phyloP scores from a whole-genome alignment of 352 stramenopile species.

The Phytophthora colocasiae region DNA sequence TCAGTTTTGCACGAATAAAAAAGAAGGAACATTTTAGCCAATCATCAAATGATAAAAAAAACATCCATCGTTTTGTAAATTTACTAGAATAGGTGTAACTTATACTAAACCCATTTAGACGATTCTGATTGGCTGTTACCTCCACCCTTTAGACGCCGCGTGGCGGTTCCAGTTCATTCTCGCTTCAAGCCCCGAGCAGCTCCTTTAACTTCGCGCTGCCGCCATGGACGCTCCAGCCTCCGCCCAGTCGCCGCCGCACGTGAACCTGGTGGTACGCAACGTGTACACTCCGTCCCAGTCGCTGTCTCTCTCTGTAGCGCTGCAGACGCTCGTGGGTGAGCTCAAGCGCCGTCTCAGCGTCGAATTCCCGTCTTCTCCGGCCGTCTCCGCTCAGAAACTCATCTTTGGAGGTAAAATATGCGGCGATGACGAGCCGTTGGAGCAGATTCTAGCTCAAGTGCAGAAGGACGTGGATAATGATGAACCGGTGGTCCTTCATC shows the following conservation, averaged over 20 bases:
- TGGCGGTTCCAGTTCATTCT: conserved; percentile 33
- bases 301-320: conserved; percentile 50
- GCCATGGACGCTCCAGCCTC: conserved; percentile 31
- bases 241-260: conserved; percentile 11
- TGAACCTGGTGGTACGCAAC: conserved; percentile 84
- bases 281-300: conserved; percentile 74
- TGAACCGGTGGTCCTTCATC: conserved; percentile 74
- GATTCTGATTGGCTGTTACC: conserved; percentile 1
- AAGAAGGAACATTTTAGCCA: no score
- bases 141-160: conserved; percentile 13
- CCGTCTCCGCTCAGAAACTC: conserved; percentile 72
- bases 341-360: conserved; percentile 69
- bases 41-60: neutral
- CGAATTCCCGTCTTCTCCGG: conserved; percentile 54
- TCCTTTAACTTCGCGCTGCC: neutral
- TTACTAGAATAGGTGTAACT: no score
- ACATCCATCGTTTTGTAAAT: no score
- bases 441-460: conserved; percentile 49
- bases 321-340: conserved; percentile 48
- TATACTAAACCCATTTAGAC: no score
- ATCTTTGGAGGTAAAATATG: conserved; percentile 92
- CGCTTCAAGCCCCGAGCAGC: conserved; percentile 27
- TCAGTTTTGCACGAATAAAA: no score
- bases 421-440: conserved; percentile 60
- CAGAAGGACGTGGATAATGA: conserved; percentile 44